These are phyloP conservation scores for Phytophthora colocasiae DNA, from an alignment of 352 stramenopile genomes.

Conservation along the genomic window DNA sequence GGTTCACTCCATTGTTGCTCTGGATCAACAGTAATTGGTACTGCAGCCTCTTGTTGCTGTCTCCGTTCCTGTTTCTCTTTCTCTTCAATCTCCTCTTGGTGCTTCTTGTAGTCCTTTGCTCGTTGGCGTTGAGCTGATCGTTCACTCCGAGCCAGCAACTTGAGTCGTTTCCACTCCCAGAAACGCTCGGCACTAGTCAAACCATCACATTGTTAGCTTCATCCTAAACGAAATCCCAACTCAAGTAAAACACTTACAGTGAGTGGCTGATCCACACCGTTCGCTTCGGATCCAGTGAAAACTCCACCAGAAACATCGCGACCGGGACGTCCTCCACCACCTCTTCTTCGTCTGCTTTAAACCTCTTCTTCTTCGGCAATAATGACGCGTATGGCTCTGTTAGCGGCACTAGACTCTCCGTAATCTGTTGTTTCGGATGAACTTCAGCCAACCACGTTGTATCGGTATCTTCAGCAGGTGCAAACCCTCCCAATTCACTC, in stretches of 20 bases:
- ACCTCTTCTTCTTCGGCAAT: slow-evolving; percentile 19
- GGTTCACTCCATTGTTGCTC: slow-evolving; percentile 9
- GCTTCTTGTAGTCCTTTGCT: slow-evolving; percentile 26
- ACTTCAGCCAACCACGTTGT: slow-evolving; percentile 37
- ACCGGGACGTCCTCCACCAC: slow-evolving; percentile 49
- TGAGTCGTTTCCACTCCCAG: slow-evolving; percentile 56
- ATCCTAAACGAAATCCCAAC: too few species aligned
- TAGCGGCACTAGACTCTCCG: slow-evolving; percentile 37
- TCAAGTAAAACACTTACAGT: slow-evolving; percentile 43
- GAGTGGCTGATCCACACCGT: slow-evolving; percentile 76
- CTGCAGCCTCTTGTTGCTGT: not conserved
- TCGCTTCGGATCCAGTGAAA: slow-evolving; percentile 65
- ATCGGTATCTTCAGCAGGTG: not conserved
- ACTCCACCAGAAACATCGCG: slow-evolving; percentile 75
- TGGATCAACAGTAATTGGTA: slow-evolving; percentile 1
- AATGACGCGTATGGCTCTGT: slow-evolving; percentile 18
- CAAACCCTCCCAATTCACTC: not conserved
- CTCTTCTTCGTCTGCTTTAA: slow-evolving; percentile 20
- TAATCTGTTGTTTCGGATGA: slow-evolving; percentile 39
- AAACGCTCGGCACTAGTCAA: slow-evolving; percentile 48
- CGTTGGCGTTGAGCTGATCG: slow-evolving; percentile 17
- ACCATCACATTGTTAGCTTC: not conserved
- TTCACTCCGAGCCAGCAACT: slow-evolving; percentile 37
- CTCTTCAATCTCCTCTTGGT: slow-evolving; percentile 8
- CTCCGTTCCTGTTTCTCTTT: slow-evolving; percentile 22